Conservation (phyloP, 768 basidiomycete species). For the Punctularia strigosozonata region DNA sequence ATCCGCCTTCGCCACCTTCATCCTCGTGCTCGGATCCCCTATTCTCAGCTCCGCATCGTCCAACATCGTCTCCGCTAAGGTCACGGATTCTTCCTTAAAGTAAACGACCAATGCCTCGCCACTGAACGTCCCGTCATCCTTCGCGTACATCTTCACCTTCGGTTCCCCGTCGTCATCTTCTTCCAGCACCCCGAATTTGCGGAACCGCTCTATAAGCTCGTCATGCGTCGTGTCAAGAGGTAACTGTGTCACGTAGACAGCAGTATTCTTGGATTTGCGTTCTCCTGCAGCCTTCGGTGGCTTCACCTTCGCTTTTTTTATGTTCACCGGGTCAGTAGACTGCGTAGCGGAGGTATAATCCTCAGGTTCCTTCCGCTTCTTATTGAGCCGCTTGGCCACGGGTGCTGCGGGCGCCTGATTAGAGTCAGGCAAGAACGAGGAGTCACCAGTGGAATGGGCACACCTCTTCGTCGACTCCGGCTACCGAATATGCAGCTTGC, state of each 20-base stretch:
- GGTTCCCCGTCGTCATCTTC: constrained; percentile 85
- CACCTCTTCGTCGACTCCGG: constrained; percentile 91
- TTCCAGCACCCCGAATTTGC: constrained; percentile 85
- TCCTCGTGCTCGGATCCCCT: constrained; percentile 62
- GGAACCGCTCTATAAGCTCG: constrained; percentile 78
- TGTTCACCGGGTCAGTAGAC: constrained; percentile 54
- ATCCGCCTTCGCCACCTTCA: constrained; percentile 67
- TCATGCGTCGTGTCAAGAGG: constrained; percentile 64
- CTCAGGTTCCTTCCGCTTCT: constrained; percentile 66
- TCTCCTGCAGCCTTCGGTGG: constrained; percentile 21
- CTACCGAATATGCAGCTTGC: constrained; percentile 89
- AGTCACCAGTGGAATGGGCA: constrained; percentile 19
- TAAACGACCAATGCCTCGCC: constrained; percentile 95
- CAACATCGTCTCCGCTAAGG: constrained; percentile 69
- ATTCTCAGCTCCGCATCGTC: constrained; percentile 88
- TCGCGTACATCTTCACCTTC: constrained; percentile 93
- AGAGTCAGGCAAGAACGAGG: constrained; percentile 9
- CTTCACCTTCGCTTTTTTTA: constrained; percentile 42
- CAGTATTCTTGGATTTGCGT: constrained; percentile 82
- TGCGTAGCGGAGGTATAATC: constrained; percentile 42
- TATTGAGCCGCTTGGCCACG: constrained; percentile 66
- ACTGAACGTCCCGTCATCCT: constrained; percentile 77
- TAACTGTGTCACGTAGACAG: constrained; percentile 79
- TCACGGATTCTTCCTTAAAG: constrained; percentile 95
- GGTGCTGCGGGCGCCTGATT: constrained; percentile 78